Conservation (phyloP, 768 basidiomycete species). For the Vishniacozyma victoriae region DNA sequence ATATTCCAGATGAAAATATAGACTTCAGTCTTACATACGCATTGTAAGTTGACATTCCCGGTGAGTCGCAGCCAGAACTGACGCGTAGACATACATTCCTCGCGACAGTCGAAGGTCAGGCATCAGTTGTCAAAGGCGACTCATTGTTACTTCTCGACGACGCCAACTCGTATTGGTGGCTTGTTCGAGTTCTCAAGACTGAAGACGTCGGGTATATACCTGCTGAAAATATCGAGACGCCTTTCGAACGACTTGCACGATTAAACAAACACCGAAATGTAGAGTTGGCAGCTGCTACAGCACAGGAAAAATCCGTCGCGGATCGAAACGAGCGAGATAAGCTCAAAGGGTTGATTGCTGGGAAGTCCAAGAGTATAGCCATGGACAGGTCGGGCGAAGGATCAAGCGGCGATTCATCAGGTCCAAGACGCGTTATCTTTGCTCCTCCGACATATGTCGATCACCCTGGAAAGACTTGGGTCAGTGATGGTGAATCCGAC, state of each 20-base stretch:
- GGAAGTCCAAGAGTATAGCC: conserved; percentile 21
- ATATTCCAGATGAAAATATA: conserved; percentile 47
- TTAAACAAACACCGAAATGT: conserved; percentile 97
- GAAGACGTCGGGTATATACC: conserved; percentile 99
- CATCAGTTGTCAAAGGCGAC: conserved; percentile 97
- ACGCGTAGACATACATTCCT: conserved; percentile 95
- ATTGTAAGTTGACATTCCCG: conserved; percentile 41
- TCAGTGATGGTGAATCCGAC: conserved; percentile 55
- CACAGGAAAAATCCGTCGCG: conserved; percentile 29
- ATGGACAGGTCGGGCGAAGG: conserved; percentile 6
- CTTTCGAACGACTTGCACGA: conserved; percentile 88
- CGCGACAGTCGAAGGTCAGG: conserved; percentile 97
- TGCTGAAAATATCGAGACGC: conserved; percentile 98
- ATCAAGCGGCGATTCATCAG: too few species aligned
- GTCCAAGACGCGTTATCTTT: conserved; percentile 62
- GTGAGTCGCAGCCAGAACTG: too few species aligned
- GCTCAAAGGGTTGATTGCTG: conserved; percentile 18
- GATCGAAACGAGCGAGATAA: conserved; percentile 20
- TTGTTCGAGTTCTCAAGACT: conserved; percentile 94
- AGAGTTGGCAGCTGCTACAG: conserved; percentile 52
- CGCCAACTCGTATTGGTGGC: conserved; percentile 99
- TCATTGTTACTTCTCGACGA: conserved; percentile 95
- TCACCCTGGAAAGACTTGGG: conserved; percentile 47
- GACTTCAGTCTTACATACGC: conserved; percentile 47
- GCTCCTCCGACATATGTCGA: conserved; percentile 54